Evolutionary conservation across 2,329 filamentous ascomycete genomes (phyloP), one percentile per base, ranked within the genome.

Genomic region (Hypoxylon sp.): DNA sequence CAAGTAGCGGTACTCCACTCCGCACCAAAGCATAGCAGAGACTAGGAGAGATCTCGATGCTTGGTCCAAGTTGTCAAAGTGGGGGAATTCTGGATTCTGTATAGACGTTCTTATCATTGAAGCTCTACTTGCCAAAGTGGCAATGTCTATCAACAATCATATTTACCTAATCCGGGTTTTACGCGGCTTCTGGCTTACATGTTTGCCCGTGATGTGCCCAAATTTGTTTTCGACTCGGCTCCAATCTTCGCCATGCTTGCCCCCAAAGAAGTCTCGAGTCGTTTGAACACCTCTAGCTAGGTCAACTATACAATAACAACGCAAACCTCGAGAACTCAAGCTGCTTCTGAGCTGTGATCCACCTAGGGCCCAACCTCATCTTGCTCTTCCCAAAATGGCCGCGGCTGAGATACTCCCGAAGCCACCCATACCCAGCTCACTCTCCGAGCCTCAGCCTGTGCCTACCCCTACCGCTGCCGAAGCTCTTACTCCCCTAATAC

Each of bases 401-500:
- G 66, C 68, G 48, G 63, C 46, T 49, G 66, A 49, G 6, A 53
- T 70, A 30, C 70, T 72, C 37, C 70, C 70, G 27, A 65, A 61
- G 31, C 70, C 61, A 1, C 65, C 54, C 33, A 30, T 63, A 25
- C 22, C 61, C 30, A 37, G 33, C 6, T 42, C 35, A 37, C 10
- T 49, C 6, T 35, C 57, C 14, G 40, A 31, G n/a, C 56, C n/a
- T 31, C 58, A 42, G 1, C 44, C 59, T 17, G 6, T 51, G 61
- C 63, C 57, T 7, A 48, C 64, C 13, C 64, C 66, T 2, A 60
- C 66, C 35, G 71, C 62, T 22, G 69, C 66, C 31, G 69, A 72
- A 54, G 69, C 69, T 49, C 65, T 73, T 35, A 66, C 71, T 8
- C 62, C 71, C 54, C 33, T 73, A 1, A 72, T 73, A 46, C 61